A percentile compares a stretch with the other conserved stretches of the same genome.
Conservation (phyloP, 2,329 filamentous ascomycete species). For the Aspergillus novoparasiticus region DNA sequence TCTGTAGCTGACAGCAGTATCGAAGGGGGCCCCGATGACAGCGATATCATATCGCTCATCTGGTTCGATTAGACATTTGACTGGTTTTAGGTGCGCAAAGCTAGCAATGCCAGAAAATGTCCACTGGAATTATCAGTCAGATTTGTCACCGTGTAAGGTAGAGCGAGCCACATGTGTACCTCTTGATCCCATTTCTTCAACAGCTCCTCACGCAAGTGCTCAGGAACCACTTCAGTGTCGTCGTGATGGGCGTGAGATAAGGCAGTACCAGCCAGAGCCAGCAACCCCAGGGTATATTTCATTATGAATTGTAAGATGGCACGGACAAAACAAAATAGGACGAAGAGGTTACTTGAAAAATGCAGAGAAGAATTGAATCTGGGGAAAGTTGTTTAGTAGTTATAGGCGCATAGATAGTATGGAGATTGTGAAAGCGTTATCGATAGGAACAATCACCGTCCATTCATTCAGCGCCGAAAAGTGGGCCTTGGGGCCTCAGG, state of each 20-base stretch:
- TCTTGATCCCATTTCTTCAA: constrained; percentile 52
- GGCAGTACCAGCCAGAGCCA: constrained; percentile 37
- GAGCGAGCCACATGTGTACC: constrained; percentile 30
- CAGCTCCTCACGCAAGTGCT: constrained; percentile 45
- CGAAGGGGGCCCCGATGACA: constrained; percentile 72
- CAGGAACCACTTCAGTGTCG: constrained; percentile 41
- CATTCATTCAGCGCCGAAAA: neutral
- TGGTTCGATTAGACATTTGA: constrained; percentile 70
- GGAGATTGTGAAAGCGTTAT: constrained; percentile 27
- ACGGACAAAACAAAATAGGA: neutral
- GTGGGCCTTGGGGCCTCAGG: constrained; percentile 23
- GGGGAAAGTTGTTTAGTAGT: constrained; percentile 8
- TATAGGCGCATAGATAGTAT: constrained; percentile 11
- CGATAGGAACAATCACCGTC: constrained; percentile 3
- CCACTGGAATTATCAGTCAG: constrained; percentile 47
- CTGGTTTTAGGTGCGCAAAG: constrained; percentile 71
- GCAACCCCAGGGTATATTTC: constrained; percentile 33
- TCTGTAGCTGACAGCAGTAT: constrained; percentile 71
- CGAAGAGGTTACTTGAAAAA: neutral
- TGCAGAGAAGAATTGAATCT: neutral
- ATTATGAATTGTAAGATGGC: constrained; percentile 18
- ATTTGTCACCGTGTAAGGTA: neutral
- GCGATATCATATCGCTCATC: constrained; percentile 69
- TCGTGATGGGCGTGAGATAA: constrained; percentile 44
- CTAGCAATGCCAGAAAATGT: constrained; percentile 73